Percentiles rank a stretch among this genome's conserved stretches.
phyloP scores from a whole-genome alignment of 192 early-diverging fungal species.

The Coemansia sp. region DNA sequence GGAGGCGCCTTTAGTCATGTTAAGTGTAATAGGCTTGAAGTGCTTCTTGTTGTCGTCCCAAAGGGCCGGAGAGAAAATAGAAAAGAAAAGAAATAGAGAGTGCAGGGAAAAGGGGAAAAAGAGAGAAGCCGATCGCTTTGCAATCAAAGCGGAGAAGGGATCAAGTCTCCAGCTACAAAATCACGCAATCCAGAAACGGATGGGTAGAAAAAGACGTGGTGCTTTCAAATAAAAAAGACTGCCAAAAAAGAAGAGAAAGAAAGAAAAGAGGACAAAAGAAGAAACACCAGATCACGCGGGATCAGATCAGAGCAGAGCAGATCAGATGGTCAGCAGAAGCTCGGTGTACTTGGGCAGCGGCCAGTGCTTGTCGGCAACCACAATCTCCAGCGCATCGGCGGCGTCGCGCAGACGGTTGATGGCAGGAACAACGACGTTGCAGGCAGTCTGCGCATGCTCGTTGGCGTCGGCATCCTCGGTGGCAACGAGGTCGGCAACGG shows the following conservation, averaged over 20 bases:
- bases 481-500: slow-evolving; percentile 58
- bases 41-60: too few relatives aligned
- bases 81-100: not conserved
- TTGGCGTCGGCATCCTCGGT: slow-evolving; percentile 58
- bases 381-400: slow-evolving; percentile 77
- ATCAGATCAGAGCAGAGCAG: not conserved
- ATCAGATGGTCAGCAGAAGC: slow-evolving; percentile 74
- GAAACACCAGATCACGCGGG: not conserved
- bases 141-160: too few relatives aligned
- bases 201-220: too few relatives aligned
- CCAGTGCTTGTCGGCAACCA: slow-evolving; percentile 92
- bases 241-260: not conserved
- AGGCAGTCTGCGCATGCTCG: slow-evolving; percentile 67
- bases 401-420: slow-evolving; percentile 72
- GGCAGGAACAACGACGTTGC: slow-evolving; percentile 61
- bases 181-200: too few relatives aligned
- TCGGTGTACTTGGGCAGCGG: slow-evolving; percentile 97
- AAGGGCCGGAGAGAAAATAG: not conserved
- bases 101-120: not conserved
- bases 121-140: not conserved
- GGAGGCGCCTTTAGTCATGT: not conserved
- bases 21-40: too few relatives aligned
- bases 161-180: too few relatives aligned
- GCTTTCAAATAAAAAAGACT: not conserved
- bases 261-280: slow-evolving; percentile 4